phyloP scores from a whole-genome alignment of 2,329 filamentous ascomycete genomes.

The Fusarium graminum region DNA sequence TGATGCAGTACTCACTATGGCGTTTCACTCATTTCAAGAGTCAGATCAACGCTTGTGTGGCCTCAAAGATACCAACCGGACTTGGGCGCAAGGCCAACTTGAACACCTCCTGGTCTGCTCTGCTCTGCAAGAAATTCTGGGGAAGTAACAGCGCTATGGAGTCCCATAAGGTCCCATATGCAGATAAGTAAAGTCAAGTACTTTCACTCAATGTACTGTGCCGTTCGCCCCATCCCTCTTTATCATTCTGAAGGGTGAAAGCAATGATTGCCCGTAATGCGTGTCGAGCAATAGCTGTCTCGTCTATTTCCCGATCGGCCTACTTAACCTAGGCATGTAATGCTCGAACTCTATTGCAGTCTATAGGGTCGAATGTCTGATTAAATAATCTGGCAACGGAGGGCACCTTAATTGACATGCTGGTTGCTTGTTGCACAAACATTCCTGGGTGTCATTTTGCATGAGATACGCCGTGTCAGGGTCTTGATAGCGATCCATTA shows the following conservation, averaged over 20 bases:
- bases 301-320: slow-evolving; percentile 6
- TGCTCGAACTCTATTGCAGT: slow-evolving; percentile 4
- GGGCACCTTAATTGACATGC: slow-evolving; percentile 12
- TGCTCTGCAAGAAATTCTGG: slow-evolving; percentile 32
- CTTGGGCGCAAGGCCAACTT: background rate
- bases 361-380: slow-evolving; percentile 10
- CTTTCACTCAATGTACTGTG: slow-evolving; percentile 15
- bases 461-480: slow-evolving; percentile 15
- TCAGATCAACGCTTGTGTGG: background rate
- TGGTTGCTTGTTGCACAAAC: slow-evolving; percentile 30
- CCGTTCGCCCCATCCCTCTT: slow-evolving; percentile 3
- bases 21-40: background rate
- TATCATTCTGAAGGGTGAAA: background rate
- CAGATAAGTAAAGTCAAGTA: slow-evolving; percentile 11
- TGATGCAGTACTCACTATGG: background rate
- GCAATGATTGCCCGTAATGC: slow-evolving; percentile 9
- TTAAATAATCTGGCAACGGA: slow-evolving; percentile 21
- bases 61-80: background rate
- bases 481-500: background rate
- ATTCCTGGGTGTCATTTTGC: slow-evolving; percentile 29
- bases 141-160: slow-evolving; percentile 19
- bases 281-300: slow-evolving; percentile 1
- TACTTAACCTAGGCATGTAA: slow-evolving; percentile 7
- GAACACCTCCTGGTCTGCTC: background rate
- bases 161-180: slow-evolving; percentile 13